These are phyloP conservation scores for Penicillium sp. DNA, from an alignment of 2,329 filamentous ascomycete species.

Conservation along the genomic window DNA sequence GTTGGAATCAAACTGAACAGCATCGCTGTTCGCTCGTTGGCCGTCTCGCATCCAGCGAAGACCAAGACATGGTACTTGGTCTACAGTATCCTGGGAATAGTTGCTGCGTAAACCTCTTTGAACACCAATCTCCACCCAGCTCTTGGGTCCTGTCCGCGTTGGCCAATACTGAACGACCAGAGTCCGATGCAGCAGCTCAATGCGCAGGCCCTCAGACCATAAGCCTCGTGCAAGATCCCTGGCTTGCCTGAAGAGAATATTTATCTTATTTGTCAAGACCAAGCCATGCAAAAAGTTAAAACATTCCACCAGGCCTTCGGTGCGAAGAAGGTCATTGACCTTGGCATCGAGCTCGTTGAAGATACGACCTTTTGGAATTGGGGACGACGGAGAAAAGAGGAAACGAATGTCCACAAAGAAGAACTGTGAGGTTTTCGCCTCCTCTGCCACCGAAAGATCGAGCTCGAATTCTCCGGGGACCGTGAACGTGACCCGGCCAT, in stretches of 20 bases:
- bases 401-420: conserved; percentile 93
- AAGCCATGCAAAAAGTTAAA: conserved; percentile 85
- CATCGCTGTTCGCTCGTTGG: conserved; percentile 64
- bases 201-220: conserved; percentile 72
- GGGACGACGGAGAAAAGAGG: conserved; percentile 64
- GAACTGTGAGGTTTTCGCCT: conserved; percentile 76
- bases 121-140: conserved; percentile 85
- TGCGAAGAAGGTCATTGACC: conserved; percentile 65
- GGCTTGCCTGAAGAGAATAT: conserved; percentile 73
- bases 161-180: conserved; percentile 90
- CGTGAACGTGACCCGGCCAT: conserved; percentile 84
- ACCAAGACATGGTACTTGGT: conserved; percentile 33
- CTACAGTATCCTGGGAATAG: conserved; percentile 4
- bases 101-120: conserved; percentile 25
- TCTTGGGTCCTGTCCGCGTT: conserved; percentile 65
- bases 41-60: conserved; percentile 79
- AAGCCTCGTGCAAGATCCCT: conserved; percentile 60
- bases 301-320: conserved; percentile 69
- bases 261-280: conserved; percentile 83
- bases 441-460: conserved; percentile 83
- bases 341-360: conserved; percentile 63
- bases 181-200: conserved; percentile 74
- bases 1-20: conserved; percentile 62
- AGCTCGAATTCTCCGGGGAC: conserved; percentile 85
- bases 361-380: conserved; percentile 59